A percentile compares a stretch with the other conserved stretches of the same genome.
Evolutionary conservation across 2,329 filamentous ascomycete genomes (phyloP).

Genomic region (Monosporascus sp.): DNA sequence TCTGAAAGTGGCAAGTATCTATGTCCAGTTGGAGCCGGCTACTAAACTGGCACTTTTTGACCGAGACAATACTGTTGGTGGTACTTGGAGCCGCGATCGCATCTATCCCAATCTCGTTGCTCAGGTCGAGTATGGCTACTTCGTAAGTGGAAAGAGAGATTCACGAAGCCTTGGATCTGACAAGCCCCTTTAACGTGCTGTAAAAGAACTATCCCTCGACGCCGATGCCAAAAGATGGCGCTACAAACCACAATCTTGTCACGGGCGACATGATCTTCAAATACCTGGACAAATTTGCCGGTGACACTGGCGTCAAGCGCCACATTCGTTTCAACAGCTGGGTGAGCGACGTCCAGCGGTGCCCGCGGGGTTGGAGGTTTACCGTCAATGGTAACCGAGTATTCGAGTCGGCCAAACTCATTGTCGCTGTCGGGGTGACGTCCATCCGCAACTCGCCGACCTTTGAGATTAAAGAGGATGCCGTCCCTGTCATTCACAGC

Average conservation of each 20-base stretch:
- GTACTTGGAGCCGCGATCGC: slow-evolving; percentile 19
- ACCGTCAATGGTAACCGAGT: slow-evolving; percentile 9
- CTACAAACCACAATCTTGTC: slow-evolving; percentile 13
- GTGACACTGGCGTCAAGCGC: slow-evolving; percentile 20
- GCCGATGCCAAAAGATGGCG: slow-evolving; percentile 17
- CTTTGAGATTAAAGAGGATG: slow-evolving; percentile 9
- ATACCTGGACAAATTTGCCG: slow-evolving; percentile 21
- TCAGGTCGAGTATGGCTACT: slow-evolving; percentile 17
- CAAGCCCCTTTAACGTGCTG: slow-evolving; percentile 18
- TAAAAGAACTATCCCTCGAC: slow-evolving; percentile 20
- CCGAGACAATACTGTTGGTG: slow-evolving; percentile 17
- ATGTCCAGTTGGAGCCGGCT: slow-evolving; percentile 15
- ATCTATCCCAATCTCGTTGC: slow-evolving; percentile 21
- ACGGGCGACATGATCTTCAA: slow-evolving; percentile 22
- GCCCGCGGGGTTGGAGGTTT: slow-evolving; percentile 11
- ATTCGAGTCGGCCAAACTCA: slow-evolving; percentile 21
- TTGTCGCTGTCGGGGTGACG: slow-evolving; percentile 27
- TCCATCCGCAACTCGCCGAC: slow-evolving; percentile 19
- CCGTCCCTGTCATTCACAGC: slow-evolving; percentile 17
- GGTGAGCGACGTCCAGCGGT: slow-evolving; percentile 13
- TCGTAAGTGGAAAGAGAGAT: slow-evolving; percentile 7
- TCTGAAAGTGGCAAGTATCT: slow-evolving; percentile 16
- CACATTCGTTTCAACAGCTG: slow-evolving; percentile 20
- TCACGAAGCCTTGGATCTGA: no score
- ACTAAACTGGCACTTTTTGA: slow-evolving; percentile 18